Evolutionary conservation across 352 stramenopile species (phyloP).

Genomic region (Phytopythium cucurbitacearum): DNA sequence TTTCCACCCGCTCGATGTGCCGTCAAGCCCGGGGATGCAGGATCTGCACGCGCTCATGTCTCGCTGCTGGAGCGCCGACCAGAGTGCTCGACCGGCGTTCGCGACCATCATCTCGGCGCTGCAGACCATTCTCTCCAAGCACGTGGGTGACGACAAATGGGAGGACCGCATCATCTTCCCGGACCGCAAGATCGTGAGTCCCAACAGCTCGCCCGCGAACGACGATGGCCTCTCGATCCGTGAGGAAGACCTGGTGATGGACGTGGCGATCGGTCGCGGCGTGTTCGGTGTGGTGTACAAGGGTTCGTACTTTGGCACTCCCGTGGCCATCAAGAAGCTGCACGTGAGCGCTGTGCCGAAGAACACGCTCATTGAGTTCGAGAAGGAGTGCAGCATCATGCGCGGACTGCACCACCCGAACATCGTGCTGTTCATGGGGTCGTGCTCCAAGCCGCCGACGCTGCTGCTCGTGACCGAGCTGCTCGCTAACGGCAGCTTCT

Average conservation of each 20-base stretch:
- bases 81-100: conserved; percentile 72
- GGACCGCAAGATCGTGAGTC: conserved; percentile 68
- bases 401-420: conserved; percentile 94
- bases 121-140: conserved; percentile 57
- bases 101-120: conserved; percentile 76
- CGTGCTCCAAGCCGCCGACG: conserved; percentile 95
- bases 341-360: conserved; percentile 74
- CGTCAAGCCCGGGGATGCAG: conserved; percentile 46
- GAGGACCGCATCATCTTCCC: conserved; percentile 83
- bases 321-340: conserved; percentile 83
- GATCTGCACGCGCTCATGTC: conserved; percentile 68
- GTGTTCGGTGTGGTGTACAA: conserved; percentile 85
- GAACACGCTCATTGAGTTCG: conserved; percentile 77
- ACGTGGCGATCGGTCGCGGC: conserved; percentile 63
- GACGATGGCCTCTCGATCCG: conserved; percentile 75
- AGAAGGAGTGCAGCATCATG: conserved; percentile 86
- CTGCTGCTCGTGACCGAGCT: conserved; percentile 95
- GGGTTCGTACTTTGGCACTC: conserved; percentile 79
- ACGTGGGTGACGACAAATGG: conserved; percentile 75
- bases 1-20: conserved; percentile 57
- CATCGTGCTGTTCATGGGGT: conserved; percentile 98
- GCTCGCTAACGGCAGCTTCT: conserved; percentile 80
- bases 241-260: conserved; percentile 71
- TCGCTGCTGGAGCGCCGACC: conserved; percentile 74
- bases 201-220: conserved; percentile 33